Percentiles rank a stretch among this genome's conserved stretches.
Conservation (phyloP, 2,329 filamentous ascomycete species). For the Microdochium nivale region DNA sequence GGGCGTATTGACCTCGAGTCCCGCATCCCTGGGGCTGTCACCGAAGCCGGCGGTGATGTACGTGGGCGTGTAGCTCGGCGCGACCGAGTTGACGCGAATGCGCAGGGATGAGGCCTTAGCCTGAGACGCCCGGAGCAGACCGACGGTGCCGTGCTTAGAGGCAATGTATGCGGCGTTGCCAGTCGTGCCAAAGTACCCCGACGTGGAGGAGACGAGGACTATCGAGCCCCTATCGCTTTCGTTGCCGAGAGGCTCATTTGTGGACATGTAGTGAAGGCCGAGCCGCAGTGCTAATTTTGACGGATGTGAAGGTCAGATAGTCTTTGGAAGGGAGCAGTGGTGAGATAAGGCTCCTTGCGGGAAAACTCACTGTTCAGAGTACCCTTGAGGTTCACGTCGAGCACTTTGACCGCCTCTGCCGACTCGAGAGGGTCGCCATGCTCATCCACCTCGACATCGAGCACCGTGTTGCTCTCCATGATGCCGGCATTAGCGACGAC, state of each 20-base stretch:
- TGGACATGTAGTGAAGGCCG: slow-evolving; percentile 15
- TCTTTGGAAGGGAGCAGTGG: no score
- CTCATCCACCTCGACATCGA: slow-evolving; percentile 16
- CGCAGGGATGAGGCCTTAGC: slow-evolving; percentile 17
- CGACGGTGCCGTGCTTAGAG: slow-evolving; percentile 32
- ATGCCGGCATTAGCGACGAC: slow-evolving; percentile 33
- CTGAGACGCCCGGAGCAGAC: slow-evolving; percentile 28
- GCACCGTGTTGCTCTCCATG: slow-evolving; percentile 18
- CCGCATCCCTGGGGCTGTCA: slow-evolving; percentile 22
- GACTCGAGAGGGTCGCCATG: slow-evolving; percentile 11
- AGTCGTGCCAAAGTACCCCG: slow-evolving; percentile 32
- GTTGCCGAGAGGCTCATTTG: slow-evolving; percentile 4
- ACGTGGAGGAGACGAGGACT: slow-evolving; percentile 29
- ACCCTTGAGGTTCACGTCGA: slow-evolving; percentile 34
- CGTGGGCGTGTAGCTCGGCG: slow-evolving; percentile 34
- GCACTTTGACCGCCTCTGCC: slow-evolving; percentile 16
- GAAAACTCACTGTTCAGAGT: slow-evolving; percentile 30
- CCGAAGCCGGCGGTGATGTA: slow-evolving; percentile 29
- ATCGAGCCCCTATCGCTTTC: slow-evolving; percentile 21
- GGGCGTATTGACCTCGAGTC: slow-evolving; percentile 28
- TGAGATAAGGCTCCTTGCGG: no score
- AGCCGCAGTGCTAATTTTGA: slow-evolving; percentile 24
- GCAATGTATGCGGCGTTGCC: slow-evolving; percentile 31
- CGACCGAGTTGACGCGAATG: slow-evolving; percentile 30
- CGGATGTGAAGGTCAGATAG: no score